Conservation (phyloP, 164 flowering plant species). For the Nymphaea thermarum region DNA sequence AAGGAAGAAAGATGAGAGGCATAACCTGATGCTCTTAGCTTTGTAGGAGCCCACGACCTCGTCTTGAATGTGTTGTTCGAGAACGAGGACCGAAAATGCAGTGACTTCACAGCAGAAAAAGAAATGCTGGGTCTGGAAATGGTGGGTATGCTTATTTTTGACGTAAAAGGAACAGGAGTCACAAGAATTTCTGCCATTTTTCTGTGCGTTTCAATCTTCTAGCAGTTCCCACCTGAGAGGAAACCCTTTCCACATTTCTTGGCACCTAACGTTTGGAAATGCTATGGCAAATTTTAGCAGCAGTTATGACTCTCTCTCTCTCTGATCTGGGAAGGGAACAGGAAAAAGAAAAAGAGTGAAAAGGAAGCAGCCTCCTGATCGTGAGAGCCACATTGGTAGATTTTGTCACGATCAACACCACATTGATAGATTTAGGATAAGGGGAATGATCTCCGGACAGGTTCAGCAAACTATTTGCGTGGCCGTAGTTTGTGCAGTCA, state of each 20-base stretch:
- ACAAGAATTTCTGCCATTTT: neutral
- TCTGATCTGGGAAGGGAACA: too few species aligned
- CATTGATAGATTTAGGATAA: slow-evolving; percentile 2
- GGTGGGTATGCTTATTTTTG: neutral
- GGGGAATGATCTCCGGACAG: neutral
- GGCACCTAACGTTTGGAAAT: neutral
- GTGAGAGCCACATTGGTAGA: neutral
- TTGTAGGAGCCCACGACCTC: neutral
- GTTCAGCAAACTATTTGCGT: too few species aligned
- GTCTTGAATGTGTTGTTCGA: neutral
- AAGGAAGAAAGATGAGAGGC: neutral
- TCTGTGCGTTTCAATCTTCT: neutral
- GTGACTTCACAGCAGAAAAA: neutral
- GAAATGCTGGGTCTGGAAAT: neutral
- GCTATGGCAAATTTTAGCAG: neutral
- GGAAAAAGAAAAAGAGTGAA: neutral
- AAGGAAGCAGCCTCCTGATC: neutral
- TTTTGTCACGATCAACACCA: neutral
- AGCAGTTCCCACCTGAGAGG: too few species aligned
- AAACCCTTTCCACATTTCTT: too few species aligned
- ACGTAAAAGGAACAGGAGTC: neutral
- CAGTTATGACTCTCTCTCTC: neutral
- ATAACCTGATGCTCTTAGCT: neutral
- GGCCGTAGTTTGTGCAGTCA: too few species aligned
- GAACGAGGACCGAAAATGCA: neutral